Evolutionary conservation across 441 rosid genomes (phyloP), one percentile per base, ranked within the genome.

Genomic region (Cnidoscolus chayamansa): DNA sequence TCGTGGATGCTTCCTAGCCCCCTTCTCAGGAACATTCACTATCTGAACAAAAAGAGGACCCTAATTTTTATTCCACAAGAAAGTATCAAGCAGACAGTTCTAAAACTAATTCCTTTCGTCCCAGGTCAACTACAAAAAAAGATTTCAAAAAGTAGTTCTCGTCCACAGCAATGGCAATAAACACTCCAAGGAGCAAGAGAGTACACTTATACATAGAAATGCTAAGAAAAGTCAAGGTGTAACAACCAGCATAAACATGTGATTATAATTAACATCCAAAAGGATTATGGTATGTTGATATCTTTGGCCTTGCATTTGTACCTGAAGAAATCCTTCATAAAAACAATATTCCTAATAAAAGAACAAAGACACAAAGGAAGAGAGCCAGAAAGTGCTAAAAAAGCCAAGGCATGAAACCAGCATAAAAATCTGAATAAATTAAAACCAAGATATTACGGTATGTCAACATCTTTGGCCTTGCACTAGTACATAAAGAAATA

Each of bases 1-100:
- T 68, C 97, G 88, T 73, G 99, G 97, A 84, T 94, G 99, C 84
- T 94, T 94, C 85, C 99, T 90, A 47, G 97, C 96, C 57, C 97
- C 99, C 78, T 94, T 94, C 85, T 93, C 99, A 45, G 97, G 97
- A 84, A 94, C 97, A 80, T 86, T 94, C 55, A 94, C 97, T 57
- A 88, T 86, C 98, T 94, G 93, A 37, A 71, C 50, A 80, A 61
- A 58, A 59, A 73, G 53, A 32, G 76, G 74, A 63, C 61, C 58
- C 65, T 37, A 58, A 51, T 4, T 66, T 75, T 74, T 35, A 78
- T 58, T 43, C 31, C 45, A 72, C 63, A 10, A 74, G 65, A 57
- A 72, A 70, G 4, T 15, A 68, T 65, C 40, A 59, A n/a, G 55
- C 55, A 0, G 15, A 10, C 32, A 37, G 11, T 32, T 66, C 15